Evolutionary conservation across 2,329 filamentous ascomycete species (phyloP), one percentile per base, ranked within the genome.

Genomic region (Aureobasidium sp.): DNA sequence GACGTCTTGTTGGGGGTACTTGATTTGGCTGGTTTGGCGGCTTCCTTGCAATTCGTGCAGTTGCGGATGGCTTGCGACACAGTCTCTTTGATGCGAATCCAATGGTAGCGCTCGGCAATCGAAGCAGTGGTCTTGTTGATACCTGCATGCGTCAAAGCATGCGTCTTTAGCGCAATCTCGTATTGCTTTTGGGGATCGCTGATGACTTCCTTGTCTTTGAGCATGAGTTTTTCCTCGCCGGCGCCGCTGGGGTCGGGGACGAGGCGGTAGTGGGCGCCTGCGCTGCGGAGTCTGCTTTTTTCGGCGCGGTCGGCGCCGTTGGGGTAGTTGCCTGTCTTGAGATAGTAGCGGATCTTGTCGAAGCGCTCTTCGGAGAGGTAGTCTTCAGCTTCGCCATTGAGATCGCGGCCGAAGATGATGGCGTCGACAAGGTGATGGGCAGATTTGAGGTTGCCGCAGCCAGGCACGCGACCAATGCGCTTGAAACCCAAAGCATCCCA

Each of bases 51-150:
- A 72, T 96, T 87, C 8, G 83, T 77, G 75, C 94, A 99, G 69
- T 94, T 93, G 68, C 90, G 88, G 75, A 97, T 96, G 68, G 96
- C 92, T 72, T 93, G 87, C 72, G 89, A 94, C 64, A 97, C 94
- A 0, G 93, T 97, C 76, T 97, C 92, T 74, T 97, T 99, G 78
- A 97, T 97, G 64, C 93, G 85, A 52, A 95, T 92, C 94, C 94
- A 99, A 76, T 97, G 94, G 72, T 93, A 97, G 70, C 88, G 89
- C 72, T 97, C 90, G 12, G 93, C 91, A 69, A 99, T 96, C 22
- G 86, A 88, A 22, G 93, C 92, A 0, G 93, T 97, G 0, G 93
- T 97, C 78, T 97, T 97, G 80, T 99, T 99, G 80, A 97, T 97
- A 57, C 94, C 94, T 7, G 89, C 91, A 71, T 99, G 94, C 45